Evolutionary conservation across 257 asterid species (phyloP), one percentile per base, ranked within the genome.

Genomic region (Lycium ferocissimum): DNA sequence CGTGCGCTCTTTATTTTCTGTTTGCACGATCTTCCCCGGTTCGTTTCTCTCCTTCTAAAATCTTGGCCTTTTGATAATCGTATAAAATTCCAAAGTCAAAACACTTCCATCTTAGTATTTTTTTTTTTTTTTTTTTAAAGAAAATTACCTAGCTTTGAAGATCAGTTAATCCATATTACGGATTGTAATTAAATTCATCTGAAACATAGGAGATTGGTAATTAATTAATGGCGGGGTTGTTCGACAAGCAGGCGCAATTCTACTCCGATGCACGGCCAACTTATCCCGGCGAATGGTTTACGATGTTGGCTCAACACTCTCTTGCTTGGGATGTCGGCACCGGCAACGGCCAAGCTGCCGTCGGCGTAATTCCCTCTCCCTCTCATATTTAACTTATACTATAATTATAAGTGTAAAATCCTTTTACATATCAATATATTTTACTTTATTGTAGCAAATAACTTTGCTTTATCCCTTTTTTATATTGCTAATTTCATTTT

Each of bases 321-420:
- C 84, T 82, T 3, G 91, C 86, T 59, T 86, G 91, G 89, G 76
- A 67, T 67, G 51, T 67, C 10, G 51, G 76, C 51, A 37, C 22
- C 22, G 51, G 76, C 49, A 67, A 83, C 71, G 89, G 86, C 78
- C 88, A 88, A 82, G 91, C 88, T 2, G 88, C 91, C 10, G 11
- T 87, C 22, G 79, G 59, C 7, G 79, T 86, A 53, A 62, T 80
- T 84, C 45, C 63, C 4, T 12, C 18, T 20, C 45, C 14, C 10
- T 54, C 6, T 5, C 20, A 17, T n/a, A 9, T 2, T 40, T 6
- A 40, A 40, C 45, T 40, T 40, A 40, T 3, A 40, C 6, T 40
- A 40, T 6, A 54, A 65, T 71, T 33, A 71, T n/a, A 14, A 26
- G 9, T 6, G 8, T 9, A 12, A 40, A 40, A 40, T 40, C 3